Conservation (phyloP, 345 rosid genomes). For the Euphorbia tirucalli region DNA sequence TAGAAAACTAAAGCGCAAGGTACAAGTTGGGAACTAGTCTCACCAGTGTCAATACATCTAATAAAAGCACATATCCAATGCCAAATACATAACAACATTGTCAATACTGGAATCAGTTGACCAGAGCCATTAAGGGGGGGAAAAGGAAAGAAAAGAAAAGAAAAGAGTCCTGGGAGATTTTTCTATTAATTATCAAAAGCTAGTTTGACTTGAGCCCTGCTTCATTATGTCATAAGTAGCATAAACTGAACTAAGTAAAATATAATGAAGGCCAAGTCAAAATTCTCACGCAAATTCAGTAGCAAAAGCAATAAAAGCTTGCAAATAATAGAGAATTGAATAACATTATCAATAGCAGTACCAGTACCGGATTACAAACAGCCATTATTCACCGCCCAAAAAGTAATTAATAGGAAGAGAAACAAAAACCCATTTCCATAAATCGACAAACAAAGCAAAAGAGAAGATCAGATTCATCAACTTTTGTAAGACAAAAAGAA, state of each 20-base stretch:
- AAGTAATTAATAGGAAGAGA: constrained; percentile 5
- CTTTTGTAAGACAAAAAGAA: not conserved
- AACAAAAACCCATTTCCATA: constrained; percentile 3
- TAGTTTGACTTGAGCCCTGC: not conserved
- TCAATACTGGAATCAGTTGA: not conserved
- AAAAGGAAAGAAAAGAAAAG: no score
- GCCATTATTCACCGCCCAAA: constrained; percentile 2
- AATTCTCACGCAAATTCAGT: no score
- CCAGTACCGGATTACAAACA: no score
- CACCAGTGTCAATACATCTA: not conserved
- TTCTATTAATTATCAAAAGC: not conserved
- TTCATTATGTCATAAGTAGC: not conserved
- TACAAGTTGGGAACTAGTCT: not conserved
- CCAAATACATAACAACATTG: no score
- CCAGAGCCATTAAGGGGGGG: not conserved
- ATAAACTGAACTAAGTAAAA: not conserved
- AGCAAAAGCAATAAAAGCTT: constrained; percentile 5
- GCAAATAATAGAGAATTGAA: constrained; percentile 4
- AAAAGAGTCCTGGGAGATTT: not conserved
- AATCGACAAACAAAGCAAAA: constrained; percentile 13
- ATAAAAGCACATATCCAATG: no score
- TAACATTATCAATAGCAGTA: not conserved
- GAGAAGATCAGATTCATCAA: constrained; percentile 2
- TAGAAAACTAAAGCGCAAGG: not conserved
- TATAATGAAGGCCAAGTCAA: not conserved